Conservation (phyloP, 2,329 filamentous ascomycete genomes). For the Coniosporium tulheliwenetii region DNA sequence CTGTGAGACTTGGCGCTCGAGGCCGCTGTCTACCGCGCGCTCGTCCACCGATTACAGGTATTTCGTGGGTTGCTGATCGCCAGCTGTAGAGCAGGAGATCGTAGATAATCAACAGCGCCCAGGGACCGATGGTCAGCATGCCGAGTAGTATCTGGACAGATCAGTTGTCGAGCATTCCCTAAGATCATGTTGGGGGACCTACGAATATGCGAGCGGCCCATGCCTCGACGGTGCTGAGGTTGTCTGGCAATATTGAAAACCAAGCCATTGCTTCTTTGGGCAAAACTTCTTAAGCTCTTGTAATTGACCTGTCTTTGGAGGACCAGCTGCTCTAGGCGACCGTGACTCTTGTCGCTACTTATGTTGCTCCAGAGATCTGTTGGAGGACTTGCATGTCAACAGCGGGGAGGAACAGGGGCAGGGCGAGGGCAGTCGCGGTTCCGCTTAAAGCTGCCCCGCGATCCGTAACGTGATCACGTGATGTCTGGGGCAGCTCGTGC, state of each 20-base stretch:
- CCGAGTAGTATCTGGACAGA: conserved; percentile 42
- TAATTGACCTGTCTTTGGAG: too few species aligned
- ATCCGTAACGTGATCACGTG: too few species aligned
- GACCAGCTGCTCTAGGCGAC: too few species aligned
- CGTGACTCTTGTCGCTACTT: too few species aligned
- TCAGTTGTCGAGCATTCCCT: conserved; percentile 1
- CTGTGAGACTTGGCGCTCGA: conserved; percentile 44
- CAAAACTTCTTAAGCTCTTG: too few species aligned
- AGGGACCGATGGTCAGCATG: conserved; percentile 44
- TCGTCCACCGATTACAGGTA: conserved; percentile 44
- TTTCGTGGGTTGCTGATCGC: conserved; percentile 40
- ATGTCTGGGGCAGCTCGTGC: too few species aligned
- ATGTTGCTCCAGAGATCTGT: too few species aligned
- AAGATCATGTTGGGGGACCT: conserved; percentile 14
- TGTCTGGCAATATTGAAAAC: conserved; percentile 48
- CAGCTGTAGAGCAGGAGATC: conserved; percentile 47
- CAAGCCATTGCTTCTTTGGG: conserved; percentile 34
- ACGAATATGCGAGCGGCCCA: conserved; percentile 50
- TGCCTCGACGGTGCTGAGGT: conserved; percentile 41
- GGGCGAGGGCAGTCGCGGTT: too few species aligned
- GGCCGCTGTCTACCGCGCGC: conserved; percentile 44
- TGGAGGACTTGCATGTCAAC: too few species aligned
- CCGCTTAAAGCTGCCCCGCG: too few species aligned
- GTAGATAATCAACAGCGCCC: conserved; percentile 45
- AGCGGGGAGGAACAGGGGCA: too few species aligned